Evolutionary conservation across 2,329 filamentous ascomycete genomes (phyloP), one percentile per base, ranked within the genome.

Genomic region (Thielaviopsis ethacetica): DNA sequence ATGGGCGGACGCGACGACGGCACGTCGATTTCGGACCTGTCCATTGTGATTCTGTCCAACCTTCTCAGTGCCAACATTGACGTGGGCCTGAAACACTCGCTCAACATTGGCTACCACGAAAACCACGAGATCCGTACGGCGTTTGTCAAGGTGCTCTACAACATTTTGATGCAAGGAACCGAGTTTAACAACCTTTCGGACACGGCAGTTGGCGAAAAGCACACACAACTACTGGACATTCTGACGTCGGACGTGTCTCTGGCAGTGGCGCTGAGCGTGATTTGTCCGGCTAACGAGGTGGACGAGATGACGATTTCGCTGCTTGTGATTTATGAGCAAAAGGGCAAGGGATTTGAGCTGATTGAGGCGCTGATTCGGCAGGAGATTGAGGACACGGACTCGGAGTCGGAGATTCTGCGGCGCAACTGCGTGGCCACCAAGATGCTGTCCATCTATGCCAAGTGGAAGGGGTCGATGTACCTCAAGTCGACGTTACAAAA

Each of bases 361-460:
- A 72, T 86, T 15, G 82, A 85, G 65, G 80, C 79, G 5, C 71
- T 86, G 15, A 83, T 86, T 62, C 81, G 83, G 63, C 81, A 85
- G 64, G 83, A 86, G 65, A 78, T 86, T 53, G 79, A 84, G 62
- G 81, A 84, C 56, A 85, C 82, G 5, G 83, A 86, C 66, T 85
- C 83, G 58, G 83, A 86, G 65, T 77, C 82, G 1, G 83, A 86
- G 64, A 74, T 86, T 22, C 69, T 86, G 12, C 76, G 83, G n/a
- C 75, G 82, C 55, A 84, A 83, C 34, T 85, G 82, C 63, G 83
- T 86, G 1, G 80, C 82, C n/a, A 86, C 83, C 1, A 86, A 86
- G 66, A 84, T 86, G 77, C 73, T 86, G 2, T 85, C 83, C 0
- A 76, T 85, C 7, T 86, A 85, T 64, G 83, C 82, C 5, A 86